A percentile compares a stretch with the other conserved stretches of the same genome.
These are phyloP conservation scores for Fusarium mexicanum DNA, from an alignment of 2,329 filamentous ascomycete genomes.

Conservation along the genomic window DNA sequence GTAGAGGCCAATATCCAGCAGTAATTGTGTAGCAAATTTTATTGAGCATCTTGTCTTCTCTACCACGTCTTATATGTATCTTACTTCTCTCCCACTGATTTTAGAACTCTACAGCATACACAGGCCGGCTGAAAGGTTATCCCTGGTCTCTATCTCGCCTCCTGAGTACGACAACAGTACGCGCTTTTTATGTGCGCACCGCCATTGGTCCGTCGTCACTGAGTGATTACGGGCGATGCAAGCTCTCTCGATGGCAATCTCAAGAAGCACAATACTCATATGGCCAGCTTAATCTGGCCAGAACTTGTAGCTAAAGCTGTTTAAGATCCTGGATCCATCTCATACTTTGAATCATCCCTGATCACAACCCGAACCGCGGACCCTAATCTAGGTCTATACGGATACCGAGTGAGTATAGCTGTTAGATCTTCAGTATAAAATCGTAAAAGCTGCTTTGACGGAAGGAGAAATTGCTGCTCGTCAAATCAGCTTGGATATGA, in stretches of 20 bases:
- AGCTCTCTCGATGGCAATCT: background rate
- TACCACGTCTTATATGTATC: background rate
- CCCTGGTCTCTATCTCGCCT: background rate
- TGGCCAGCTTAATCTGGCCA: background rate
- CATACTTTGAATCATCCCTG: background rate
- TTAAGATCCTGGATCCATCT: background rate
- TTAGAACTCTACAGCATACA: background rate
- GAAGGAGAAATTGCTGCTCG: background rate
- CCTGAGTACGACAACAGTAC: background rate
- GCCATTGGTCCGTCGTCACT: background rate
- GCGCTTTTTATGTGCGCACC: background rate
- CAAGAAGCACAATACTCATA: background rate
- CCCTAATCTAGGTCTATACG: too few relatives aligned
- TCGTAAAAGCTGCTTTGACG: background rate
- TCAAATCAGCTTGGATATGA: background rate
- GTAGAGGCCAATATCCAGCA: conserved; percentile 53
- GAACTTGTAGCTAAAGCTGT: background rate
- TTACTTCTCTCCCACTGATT: background rate
- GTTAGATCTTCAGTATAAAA: too few relatives aligned
- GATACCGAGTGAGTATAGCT: too few relatives aligned
- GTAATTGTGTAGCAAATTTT: background rate
- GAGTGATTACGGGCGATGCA: background rate
- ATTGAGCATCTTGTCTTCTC: background rate
- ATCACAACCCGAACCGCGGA: background rate
- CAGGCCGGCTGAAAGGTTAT: background rate